Evolutionary conservation across 1,139 yeast genomes (phyloP), one percentile per base, ranked within the genome.

Genomic region (Candida glucosophila): DNA sequence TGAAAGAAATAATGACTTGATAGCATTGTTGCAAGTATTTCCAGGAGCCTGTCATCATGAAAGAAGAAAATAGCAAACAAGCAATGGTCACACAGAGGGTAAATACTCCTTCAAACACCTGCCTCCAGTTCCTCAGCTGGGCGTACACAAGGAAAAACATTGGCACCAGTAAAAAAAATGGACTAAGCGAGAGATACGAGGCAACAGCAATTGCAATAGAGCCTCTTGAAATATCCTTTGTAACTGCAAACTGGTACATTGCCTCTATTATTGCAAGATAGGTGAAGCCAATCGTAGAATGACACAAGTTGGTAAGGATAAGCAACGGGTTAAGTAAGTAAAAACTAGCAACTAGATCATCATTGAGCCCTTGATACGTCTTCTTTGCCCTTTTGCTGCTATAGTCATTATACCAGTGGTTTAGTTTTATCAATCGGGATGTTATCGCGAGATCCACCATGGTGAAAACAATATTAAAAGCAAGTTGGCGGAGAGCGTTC

Each of bases 301-400:
- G 76, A 6, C 93, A 68, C 26, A 81, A 58, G 25, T 77, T 69
- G 8, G 88, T 67, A 30, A 85, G 50, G 2, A 88, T 52, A 8
- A 76, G 56, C 43, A 88, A 60, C 3, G 99, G 99, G 45, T 86
- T 90, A 48, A 85, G 68, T 25, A 81, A 62, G 47, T 80, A 88
- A 32, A 80, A 65, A 11, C 77, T 55, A 1, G 77, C 73, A 14
- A 77, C 61, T 23, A 71, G 44, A 46, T 61, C 60, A 21, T 65
- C 61, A 19, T 55, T 41, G 32, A 61, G 55, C 1, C 52, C 55
- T 7, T 21, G 36, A 19, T 39, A 22, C 20, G 27, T 23, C 30
- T 35, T 19, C 25, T 47, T 30, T 2, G 33, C 34, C 20, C 51
- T 34, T 22, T 42, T 33, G 5, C 43, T 35, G 25, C 45, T 67